These are phyloP conservation scores for Pyrus betulifolia DNA, from an alignment of 306 rosid genomes.

Conservation along the genomic window DNA sequence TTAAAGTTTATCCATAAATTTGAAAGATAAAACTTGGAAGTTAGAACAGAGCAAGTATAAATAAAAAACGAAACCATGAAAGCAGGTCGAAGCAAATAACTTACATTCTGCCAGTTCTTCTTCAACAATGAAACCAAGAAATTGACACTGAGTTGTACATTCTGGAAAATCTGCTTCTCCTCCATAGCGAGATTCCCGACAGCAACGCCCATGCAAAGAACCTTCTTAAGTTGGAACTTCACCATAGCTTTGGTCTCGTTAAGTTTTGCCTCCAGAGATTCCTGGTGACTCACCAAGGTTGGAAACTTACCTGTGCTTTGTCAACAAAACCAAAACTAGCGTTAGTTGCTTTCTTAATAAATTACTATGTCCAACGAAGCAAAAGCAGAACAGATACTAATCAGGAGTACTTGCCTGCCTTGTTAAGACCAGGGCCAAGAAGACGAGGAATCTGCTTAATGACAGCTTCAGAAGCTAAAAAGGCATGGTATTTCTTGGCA, in stretches of 20 bases:
- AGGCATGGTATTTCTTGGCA: conserved; percentile 65
- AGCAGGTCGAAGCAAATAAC: not conserved
- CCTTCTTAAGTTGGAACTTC: conserved; percentile 73
- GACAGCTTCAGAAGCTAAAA: conserved; percentile 74
- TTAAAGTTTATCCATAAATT: not conserved
- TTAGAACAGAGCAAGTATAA: not conserved
- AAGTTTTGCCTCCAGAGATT: conserved; percentile 59
- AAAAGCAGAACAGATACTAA: not conserved
- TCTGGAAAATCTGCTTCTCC: conserved; percentile 71
- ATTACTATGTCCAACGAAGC: not conserved
- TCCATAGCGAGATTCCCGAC: conserved; percentile 71
- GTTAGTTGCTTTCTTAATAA: not conserved
- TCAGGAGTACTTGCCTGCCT: conserved; percentile 51
- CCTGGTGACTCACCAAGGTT: conserved; percentile 62
- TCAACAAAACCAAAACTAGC: not conserved
- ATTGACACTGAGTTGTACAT: conserved; percentile 65
- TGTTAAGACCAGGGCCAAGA: conserved; percentile 71
- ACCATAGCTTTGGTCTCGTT: conserved; percentile 73
- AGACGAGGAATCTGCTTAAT: conserved; percentile 78
- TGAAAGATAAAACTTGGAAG: not conserved
- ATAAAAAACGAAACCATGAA: not conserved
- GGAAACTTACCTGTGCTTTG: conserved; percentile 60
- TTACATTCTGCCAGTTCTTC: conserved; percentile 80
- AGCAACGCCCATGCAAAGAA: conserved; percentile 80
- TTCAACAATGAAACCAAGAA: conserved; percentile 68